Evolutionary conservation across 1,139 yeast species (phyloP), one percentile per base, ranked within the genome.

Genomic region (Suhomyces bribrorum): DNA sequence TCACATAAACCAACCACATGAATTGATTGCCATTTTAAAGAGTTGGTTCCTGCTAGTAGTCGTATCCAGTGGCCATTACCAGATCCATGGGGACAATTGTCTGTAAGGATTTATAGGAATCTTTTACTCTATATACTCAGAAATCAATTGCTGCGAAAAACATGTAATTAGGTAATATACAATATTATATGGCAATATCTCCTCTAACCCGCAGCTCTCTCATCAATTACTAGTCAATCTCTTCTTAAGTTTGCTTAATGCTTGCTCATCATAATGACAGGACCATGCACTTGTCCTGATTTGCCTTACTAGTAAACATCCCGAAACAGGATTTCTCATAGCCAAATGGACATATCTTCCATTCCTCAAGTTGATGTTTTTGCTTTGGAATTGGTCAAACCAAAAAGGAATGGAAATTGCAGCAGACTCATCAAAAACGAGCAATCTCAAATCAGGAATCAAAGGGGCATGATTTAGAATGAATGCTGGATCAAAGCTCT

Each of bases 281-380:
- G 32, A 29, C 32, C 32, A 29, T 20, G 32, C 24, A 5, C 32
- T 23, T 16, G 32, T 14, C 7, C 14, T 12, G 24, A 11, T 29
- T 9, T 15, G 32, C n/a, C 23, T 20, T n/a, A 29, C 22, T 7
- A 20, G 23, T 17, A 29, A 15, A n/a, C 26, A 17, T 5, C 32
- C 32, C 4, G 32, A 23, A 7, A 29, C 32, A 2, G 32, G 26
- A 12, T 29, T 23, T 20, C 18, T 13, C 11, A 29, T 20, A 6
- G 32, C 32, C 15, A 29, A 29, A 23, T 15, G 23, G 4, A 20
- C 8, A 4, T 20, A 20, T n/a, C 11, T 20, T 20, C 23, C 23
- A 20, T 20, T 20, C 6, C 23, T 20, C 23, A 20, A 20, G 23
- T 8, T 20, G 11, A 8, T 8, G 11, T 29, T 9, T 13, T 12